A percentile compares a stretch with the other conserved stretches of the same genome.
Conservation (phyloP, 352 stramenopile species). For the Phytophthora multivora region DNA sequence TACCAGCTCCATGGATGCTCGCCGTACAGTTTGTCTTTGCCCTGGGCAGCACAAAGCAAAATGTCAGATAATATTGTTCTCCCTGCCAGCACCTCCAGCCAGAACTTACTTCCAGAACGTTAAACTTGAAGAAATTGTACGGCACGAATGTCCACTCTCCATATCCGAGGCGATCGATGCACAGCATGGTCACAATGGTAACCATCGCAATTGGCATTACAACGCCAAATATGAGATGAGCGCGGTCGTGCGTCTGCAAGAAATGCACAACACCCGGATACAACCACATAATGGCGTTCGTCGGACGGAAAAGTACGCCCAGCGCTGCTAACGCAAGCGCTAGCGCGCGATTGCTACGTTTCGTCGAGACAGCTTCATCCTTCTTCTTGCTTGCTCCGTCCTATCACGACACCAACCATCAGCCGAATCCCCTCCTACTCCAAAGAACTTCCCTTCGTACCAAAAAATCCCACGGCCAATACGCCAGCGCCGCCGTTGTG, state of each 20-base stretch:
- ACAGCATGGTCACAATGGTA: slow-evolving; percentile 61
- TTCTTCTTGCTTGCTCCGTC: slow-evolving; percentile 45
- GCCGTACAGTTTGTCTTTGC: slow-evolving; percentile 83
- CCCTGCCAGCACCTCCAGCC: background rate
- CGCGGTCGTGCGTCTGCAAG: slow-evolving; percentile 46
- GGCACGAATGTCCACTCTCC: slow-evolving; percentile 86
- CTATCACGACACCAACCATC: slow-evolving; percentile 15
- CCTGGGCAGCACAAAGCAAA: slow-evolving; percentile 30
- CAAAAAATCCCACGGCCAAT: slow-evolving; percentile 82
- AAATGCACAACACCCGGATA: slow-evolving; percentile 67
- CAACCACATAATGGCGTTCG: slow-evolving; percentile 79
- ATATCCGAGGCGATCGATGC: slow-evolving; percentile 80
- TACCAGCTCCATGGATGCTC: slow-evolving; percentile 87
- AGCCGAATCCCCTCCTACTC: background rate
- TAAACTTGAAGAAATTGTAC: slow-evolving; percentile 89
- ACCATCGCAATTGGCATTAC: slow-evolving; percentile 67
- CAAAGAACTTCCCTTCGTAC: slow-evolving; percentile 24
- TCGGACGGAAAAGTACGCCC: slow-evolving; percentile 83
- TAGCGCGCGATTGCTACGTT: slow-evolving; percentile 39
- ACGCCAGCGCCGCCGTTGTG: slow-evolving; percentile 69
- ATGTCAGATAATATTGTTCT: background rate
- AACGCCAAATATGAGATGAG: slow-evolving; percentile 42
- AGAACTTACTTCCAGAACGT: slow-evolving; percentile 72
- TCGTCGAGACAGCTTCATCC: slow-evolving; percentile 23
- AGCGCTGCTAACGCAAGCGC: slow-evolving; percentile 65